These are phyloP conservation scores for Pseudohyphozyma bogoriensis DNA, from an alignment of 768 basidiomycete species.

Conservation along the genomic window DNA sequence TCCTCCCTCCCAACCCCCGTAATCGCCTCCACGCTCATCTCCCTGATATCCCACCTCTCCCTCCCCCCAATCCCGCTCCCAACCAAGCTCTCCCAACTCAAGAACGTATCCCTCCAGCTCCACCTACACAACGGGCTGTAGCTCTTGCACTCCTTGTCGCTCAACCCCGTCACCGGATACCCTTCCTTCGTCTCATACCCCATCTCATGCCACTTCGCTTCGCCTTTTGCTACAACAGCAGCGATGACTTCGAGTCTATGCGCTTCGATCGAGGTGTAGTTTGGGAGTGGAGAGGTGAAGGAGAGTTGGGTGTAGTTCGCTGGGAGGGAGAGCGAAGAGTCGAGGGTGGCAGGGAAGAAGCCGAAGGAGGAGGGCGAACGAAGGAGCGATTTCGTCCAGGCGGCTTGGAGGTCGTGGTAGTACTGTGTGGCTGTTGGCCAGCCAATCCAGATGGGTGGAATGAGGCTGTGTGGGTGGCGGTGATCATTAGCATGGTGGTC, in stretches of 20 bases:
- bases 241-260: background rate
- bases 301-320: slow-evolving; percentile 1
- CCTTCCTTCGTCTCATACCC: slow-evolving; percentile 23
- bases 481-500: too few relatives aligned
- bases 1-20: slow-evolving; percentile 39
- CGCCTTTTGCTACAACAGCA: too few relatives aligned
- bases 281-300: slow-evolving; percentile 7
- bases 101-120: slow-evolving; percentile 52
- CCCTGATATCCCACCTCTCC: slow-evolving; percentile 48
- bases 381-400: slow-evolving; percentile 22
- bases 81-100: slow-evolving; percentile 62
- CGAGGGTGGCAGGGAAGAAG: background rate
- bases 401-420: slow-evolving; percentile 43
- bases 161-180: slow-evolving; percentile 15
- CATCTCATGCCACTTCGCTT: slow-evolving; percentile 7
- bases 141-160: slow-evolving; percentile 22
- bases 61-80: slow-evolving; percentile 41
- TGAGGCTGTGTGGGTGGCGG: slow-evolving; percentile 37
- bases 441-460: slow-evolving; percentile 65
- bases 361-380: slow-evolving; percentile 15
- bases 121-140: slow-evolving; percentile 48
- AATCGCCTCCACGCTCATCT: slow-evolving; percentile 43
- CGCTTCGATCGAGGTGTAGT: background rate
- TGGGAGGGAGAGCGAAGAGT: slow-evolving; percentile 1
- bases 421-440: slow-evolving; percentile 51